Percentiles rank a stretch among this genome's conserved stretches.
These are phyloP conservation scores for Xanthoparmelia taractica DNA, from an alignment of 495 filamentous ascomycete species.

Conservation along the genomic window DNA sequence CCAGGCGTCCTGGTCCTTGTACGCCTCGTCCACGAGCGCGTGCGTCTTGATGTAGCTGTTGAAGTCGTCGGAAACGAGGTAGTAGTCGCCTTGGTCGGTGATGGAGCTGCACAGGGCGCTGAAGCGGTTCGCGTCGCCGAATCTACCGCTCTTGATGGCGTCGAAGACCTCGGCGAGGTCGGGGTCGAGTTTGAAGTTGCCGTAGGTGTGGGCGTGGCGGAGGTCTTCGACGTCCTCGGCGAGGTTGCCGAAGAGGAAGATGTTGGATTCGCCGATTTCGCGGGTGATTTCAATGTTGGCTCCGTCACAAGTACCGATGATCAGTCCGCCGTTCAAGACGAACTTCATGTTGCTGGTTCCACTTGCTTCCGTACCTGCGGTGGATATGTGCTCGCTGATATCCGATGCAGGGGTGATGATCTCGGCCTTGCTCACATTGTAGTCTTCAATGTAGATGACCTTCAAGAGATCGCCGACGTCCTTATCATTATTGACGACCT, in stretches of 20 bases:
- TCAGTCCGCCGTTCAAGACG: constrained; percentile 89
- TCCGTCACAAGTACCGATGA: constrained; percentile 96
- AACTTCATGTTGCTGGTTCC: constrained; percentile 94
- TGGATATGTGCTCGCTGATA: constrained; percentile 97
- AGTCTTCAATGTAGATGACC: constrained; percentile 95
- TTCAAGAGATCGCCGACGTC: constrained; percentile 92
- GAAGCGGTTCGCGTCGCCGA: constrained; percentile 71
- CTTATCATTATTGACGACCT: constrained; percentile 84
- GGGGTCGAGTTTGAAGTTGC: constrained; percentile 65
- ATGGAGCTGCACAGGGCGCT: constrained; percentile 73
- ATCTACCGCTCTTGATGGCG: constrained; percentile 63
- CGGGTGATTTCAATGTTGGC: constrained; percentile 98
- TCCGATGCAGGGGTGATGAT: constrained; percentile 92
- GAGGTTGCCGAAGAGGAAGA: constrained; percentile 96
- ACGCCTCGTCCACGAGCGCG: constrained; percentile 79
- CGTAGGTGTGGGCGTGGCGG: constrained; percentile 83
- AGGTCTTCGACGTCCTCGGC: constrained; percentile 96
- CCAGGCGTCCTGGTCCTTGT: constrained; percentile 87
- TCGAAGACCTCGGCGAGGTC: constrained; percentile 74
- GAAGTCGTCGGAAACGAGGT: constrained; percentile 96
- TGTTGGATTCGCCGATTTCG: constrained; percentile 90
- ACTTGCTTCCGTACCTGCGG: constrained; percentile 79
- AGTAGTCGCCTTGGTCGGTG: constrained; percentile 91
- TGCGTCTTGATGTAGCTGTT: constrained; percentile 87
- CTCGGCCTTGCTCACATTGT: constrained; percentile 98